Base-by-base conservation (phyloP, 2,329 filamentous ascomycete genomes). In the Metarhizium rileyi region DNA sequence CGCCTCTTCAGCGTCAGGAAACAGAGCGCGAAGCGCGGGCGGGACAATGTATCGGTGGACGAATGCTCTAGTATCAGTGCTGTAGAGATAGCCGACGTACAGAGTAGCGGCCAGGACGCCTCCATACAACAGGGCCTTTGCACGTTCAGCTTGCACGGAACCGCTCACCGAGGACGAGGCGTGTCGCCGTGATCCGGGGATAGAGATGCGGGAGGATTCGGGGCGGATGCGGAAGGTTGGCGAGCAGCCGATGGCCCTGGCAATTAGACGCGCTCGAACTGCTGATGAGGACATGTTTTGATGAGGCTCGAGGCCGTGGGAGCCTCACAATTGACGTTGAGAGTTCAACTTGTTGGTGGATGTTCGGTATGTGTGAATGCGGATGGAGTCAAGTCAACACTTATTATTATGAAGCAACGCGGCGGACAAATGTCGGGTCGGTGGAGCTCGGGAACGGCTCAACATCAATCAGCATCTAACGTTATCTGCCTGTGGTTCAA, bases 1-100 rank as follows among this genome's bases (percentile, higher is more conserved):
- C n/a, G 91, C 93, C 36, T 95, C 89, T 67, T 98, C 93, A 51
- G 86, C 86, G 59, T 93, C 87, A 4, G 84, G 76, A 65, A 80
- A 85, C 51, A 87, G 51, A 47, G 75, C 68, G 46, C 87, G 83
- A 4, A 93, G 63, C 18, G 82, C 62, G 0, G 78, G 86, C 2
- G 86, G 83, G 14, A 84, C 72, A 27, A 84, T 66, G 66, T 80
- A 87, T 59, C 76, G 78, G 66, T 90, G 85, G 51, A 83, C 62
- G 51, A 81, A 84, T 40, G 85, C 81, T 53, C 86, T 75, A 6
- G 85, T 89, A 63, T 90, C 86, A 48, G 85, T 89, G n/a, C 73
- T 68, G 61, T 89, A 89, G 54, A 86, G 66, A 64, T 84, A 88
- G 41, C 73, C 68, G 43, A 75, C 68, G 48, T 67, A 72, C 25